A percentile compares a stretch with the other conserved stretches of the same genome.
Conservation (phyloP, 2,329 filamentous ascomycete genomes). For the Cadophora luteo-olivacea region DNA sequence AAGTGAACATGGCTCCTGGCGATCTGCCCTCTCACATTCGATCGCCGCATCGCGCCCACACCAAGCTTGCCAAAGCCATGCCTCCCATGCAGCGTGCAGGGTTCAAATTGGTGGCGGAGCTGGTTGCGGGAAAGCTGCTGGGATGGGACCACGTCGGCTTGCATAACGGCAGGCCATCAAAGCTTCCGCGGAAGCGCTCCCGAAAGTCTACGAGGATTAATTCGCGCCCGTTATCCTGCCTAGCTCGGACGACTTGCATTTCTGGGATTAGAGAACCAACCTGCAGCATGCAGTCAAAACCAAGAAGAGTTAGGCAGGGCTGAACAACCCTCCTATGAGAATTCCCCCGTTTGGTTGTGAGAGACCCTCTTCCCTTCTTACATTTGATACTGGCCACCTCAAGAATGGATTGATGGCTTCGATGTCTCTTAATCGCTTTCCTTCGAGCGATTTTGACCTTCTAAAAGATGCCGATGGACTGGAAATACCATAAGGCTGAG, state of each 20-base stretch:
- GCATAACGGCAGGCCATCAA: slow-evolving; percentile 4
- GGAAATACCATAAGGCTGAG: slow-evolving; percentile 30
- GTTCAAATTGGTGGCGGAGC: slow-evolving; percentile 20
- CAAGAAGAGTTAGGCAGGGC: slow-evolving; percentile 17
- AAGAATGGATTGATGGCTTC: slow-evolving; percentile 13
- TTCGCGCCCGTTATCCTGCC: slow-evolving; percentile 9
- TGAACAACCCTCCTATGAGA: slow-evolving; percentile 14
- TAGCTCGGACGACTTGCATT: slow-evolving; percentile 16
- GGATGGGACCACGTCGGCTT: slow-evolving; percentile 18
- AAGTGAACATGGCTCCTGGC: slow-evolving; percentile 3
- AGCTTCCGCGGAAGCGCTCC: slow-evolving; percentile 18
- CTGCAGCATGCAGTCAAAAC: slow-evolving; percentile 16
- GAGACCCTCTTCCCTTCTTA: background rate
- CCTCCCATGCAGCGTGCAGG: slow-evolving; percentile 3
- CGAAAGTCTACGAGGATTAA: slow-evolving; percentile 8
- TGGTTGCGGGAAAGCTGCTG: slow-evolving; percentile 12
- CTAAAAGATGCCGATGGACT: slow-evolving; percentile 32
- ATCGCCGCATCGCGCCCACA: background rate
- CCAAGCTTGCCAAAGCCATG: background rate
- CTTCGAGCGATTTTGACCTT: slow-evolving; percentile 1
- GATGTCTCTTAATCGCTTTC: background rate
- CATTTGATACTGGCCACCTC: slow-evolving; percentile 9
- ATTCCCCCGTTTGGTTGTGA: background rate
- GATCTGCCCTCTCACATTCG: slow-evolving; percentile 1
- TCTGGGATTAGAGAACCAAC: slow-evolving; percentile 7